Evolutionary conservation across 164 flowering plant genomes (phyloP).

Genomic region (Brasenia schreberi): DNA sequence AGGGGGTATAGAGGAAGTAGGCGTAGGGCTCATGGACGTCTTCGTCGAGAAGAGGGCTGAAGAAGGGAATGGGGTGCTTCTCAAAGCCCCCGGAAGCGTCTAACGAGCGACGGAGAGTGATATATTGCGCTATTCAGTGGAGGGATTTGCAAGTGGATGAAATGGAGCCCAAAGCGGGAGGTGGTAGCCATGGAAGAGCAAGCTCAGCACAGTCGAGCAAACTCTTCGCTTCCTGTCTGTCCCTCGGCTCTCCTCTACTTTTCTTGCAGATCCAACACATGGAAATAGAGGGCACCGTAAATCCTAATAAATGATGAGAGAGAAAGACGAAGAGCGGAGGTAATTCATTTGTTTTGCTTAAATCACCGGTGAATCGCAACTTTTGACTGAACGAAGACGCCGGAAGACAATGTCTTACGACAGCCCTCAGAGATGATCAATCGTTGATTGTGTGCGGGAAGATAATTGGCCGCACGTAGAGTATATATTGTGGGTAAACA

Average conservation of each 20-base stretch:
- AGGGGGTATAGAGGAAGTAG: constrained; percentile 60
- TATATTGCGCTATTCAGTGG: constrained; percentile 22
- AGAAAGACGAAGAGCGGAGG: no score
- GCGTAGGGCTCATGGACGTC: constrained; percentile 41
- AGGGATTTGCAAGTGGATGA: constrained; percentile 59
- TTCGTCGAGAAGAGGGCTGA: constrained; percentile 18
- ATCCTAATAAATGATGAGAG: no score
- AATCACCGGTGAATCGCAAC: no score
- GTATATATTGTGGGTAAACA: no score
- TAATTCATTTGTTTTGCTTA: no score
- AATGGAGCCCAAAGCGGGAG: constrained; percentile 37
- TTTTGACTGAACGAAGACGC: no score
- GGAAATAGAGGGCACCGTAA: no score
- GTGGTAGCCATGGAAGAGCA: constrained; percentile 50
- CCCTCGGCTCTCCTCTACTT: neutral
- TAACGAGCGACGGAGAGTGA: constrained; percentile 34
- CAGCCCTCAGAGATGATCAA: no score
- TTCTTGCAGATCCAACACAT: no score
- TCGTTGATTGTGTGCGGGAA: no score
- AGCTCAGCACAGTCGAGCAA: constrained; percentile 31
- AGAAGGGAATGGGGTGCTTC: constrained; percentile 48
- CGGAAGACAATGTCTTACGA: no score
- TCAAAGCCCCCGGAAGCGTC: constrained; percentile 70
- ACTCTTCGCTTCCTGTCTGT: neutral
- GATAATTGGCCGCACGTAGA: no score